These are phyloP conservation scores for Acer campestre DNA, from an alignment of 345 rosid species.

Conservation along the genomic window DNA sequence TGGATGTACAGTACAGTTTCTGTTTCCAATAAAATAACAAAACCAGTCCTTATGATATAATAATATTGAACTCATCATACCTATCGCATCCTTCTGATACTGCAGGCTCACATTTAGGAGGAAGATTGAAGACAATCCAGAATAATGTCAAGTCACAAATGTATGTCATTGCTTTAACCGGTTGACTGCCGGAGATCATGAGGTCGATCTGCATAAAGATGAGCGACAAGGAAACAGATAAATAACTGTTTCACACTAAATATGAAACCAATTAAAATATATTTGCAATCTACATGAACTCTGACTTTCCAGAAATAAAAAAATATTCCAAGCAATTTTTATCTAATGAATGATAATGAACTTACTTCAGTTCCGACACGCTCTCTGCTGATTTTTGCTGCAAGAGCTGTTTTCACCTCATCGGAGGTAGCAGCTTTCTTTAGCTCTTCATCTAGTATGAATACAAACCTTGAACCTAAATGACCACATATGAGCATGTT, in stretches of 20 bases:
- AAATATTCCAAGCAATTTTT: conserved; percentile 9
- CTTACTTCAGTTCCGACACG: conserved; percentile 90
- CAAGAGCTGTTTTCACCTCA: conserved; percentile 84
- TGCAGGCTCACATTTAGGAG: conserved; percentile 51
- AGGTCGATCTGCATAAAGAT: conserved; percentile 69
- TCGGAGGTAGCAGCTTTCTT: conserved; percentile 72
- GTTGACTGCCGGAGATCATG: conserved; percentile 83
- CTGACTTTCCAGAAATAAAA: conserved; percentile 9
- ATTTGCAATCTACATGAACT: neutral
- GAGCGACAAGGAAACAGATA: conserved; percentile 25
- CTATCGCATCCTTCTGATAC: conserved; percentile 59
- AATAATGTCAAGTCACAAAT: conserved; percentile 64
- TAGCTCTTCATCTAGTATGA: conserved; percentile 71
- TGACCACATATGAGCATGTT: conserved; percentile 25
- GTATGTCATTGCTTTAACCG: conserved; percentile 65
- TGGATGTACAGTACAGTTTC: neutral
- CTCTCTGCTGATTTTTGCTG: conserved; percentile 86
- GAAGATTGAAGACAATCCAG: conserved; percentile 68
- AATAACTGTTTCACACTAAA: conserved; percentile 6
- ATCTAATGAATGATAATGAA: conserved; percentile 12
- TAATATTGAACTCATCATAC: conserved; percentile 36
- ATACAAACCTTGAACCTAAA: conserved; percentile 87
- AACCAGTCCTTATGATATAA: neutral
- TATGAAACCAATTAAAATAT: neutral
- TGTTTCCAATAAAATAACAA: neutral